Percentiles rank a stretch among this genome's conserved stretches.
Conservation (phyloP, 495 filamentous ascomycete genomes). For the Neurospora sp. region DNA sequence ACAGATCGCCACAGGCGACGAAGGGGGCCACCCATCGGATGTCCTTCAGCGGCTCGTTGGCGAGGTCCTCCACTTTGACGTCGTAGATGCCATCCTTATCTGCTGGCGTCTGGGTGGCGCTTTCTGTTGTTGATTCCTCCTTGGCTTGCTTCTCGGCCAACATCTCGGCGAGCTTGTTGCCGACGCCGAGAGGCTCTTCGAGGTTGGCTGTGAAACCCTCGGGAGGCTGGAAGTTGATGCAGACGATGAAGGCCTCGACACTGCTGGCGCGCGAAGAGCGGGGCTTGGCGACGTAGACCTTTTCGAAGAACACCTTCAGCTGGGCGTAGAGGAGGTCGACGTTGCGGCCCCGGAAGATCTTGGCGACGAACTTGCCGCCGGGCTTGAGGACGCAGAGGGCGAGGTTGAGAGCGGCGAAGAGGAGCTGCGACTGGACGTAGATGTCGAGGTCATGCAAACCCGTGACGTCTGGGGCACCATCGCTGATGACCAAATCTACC, state of each 20-base stretch:
- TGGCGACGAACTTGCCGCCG: conserved; percentile 92
- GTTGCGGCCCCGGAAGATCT: conserved; percentile 91
- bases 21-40: conserved; percentile 84
- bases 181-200: conserved; percentile 54
- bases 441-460: conserved; percentile 96
- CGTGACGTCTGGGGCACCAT: conserved; percentile 94
- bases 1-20: conserved; percentile 92
- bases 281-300: conserved; percentile 85
- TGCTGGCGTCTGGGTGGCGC: conserved; percentile 5
- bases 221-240: conserved; percentile 68
- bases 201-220: conserved; percentile 54
- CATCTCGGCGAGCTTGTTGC: conserved; percentile 38
- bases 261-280: conserved; percentile 87
- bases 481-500: conserved; percentile 86
- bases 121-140: background rate
- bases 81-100: conserved; percentile 52
- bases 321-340: conserved; percentile 89
- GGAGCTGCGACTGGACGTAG: conserved; percentile 90
- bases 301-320: conserved; percentile 77
- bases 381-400: conserved; percentile 83
- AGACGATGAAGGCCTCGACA: conserved; percentile 93
- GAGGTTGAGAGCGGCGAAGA: conserved; percentile 87
- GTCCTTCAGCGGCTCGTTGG: conserved; percentile 32
- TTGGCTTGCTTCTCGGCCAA: conserved; percentile 10
- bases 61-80: conserved; percentile 40